phyloP scores from a whole-genome alignment of 179 eudicot genomes.

The Vitellaria paradoxa region DNA sequence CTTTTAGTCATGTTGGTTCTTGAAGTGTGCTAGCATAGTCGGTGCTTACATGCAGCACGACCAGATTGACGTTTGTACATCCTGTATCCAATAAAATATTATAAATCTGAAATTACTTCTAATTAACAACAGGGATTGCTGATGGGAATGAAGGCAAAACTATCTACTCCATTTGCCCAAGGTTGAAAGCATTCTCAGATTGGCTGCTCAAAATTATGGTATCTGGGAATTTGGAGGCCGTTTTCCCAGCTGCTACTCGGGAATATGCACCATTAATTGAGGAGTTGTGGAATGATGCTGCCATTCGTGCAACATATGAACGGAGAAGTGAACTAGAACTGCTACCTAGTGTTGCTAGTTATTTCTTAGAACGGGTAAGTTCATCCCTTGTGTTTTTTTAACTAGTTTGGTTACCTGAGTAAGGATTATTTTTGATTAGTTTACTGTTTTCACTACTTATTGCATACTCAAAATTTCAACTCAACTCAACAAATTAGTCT shows the following conservation, averaged over 20 bases:
- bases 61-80: neutral
- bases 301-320: constrained; percentile 79
- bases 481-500: too few species aligned
- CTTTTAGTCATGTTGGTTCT: neutral
- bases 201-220: constrained; percentile 94
- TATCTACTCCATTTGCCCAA: constrained; percentile 66
- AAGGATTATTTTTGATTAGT: neutral
- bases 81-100: neutral
- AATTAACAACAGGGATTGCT: constrained; percentile 31
- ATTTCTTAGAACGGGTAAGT: constrained; percentile 90
- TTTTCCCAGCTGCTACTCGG: constrained; percentile 95
- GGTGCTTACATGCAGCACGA: neutral
- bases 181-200: constrained; percentile 88
- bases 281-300: constrained; percentile 77
- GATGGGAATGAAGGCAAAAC: constrained; percentile 35
- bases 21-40: neutral
- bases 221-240: constrained; percentile 71
- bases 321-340: constrained; percentile 78
- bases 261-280: constrained; percentile 94
- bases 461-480: too few species aligned
- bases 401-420: constrained; percentile 5
- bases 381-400: neutral
- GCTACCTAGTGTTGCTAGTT: constrained; percentile 71
- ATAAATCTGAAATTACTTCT: constrained; percentile 14
- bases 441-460: neutral